These are phyloP conservation scores for Vachellia collinsii DNA, from an alignment of 306 rosid genomes.

Conservation along the genomic window DNA sequence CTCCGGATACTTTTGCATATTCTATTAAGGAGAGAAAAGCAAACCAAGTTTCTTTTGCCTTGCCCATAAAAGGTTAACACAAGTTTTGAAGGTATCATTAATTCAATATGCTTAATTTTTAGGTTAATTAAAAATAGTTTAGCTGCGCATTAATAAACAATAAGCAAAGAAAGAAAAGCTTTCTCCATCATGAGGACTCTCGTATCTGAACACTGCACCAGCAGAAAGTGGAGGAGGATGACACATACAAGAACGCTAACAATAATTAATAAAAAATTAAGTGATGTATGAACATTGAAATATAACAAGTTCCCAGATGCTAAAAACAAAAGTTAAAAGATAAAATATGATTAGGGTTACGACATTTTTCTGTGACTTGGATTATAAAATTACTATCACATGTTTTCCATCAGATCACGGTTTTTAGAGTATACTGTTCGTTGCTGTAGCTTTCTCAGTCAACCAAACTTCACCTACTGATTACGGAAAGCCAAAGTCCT, in stretches of 20 bases:
- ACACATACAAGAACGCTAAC: background rate
- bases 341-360: constrained; percentile 35
- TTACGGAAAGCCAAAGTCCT: constrained; percentile 10
- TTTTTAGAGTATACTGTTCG: constrained; percentile 35
- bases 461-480: constrained; percentile 41
- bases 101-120: background rate
- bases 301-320: constrained; percentile 26
- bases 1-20: too few relatives aligned
- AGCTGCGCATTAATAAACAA: constrained; percentile 19
- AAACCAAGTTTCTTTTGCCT: background rate
- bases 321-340: constrained; percentile 31
- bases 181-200: too few relatives aligned
- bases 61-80: background rate
- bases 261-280: background rate
- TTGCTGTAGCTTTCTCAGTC: constrained; percentile 58
- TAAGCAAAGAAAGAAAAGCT: background rate
- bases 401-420: constrained; percentile 46
- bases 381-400: background rate
- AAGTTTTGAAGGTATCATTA: background rate
- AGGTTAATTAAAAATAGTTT: background rate
- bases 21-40: background rate
- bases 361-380: constrained; percentile 26
- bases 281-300: constrained; percentile 36
- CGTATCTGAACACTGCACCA: background rate
- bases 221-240: background rate